Evolutionary conservation across 805 yeast genomes (phyloP).

Genomic region (Candida vartiovaarae): DNA sequence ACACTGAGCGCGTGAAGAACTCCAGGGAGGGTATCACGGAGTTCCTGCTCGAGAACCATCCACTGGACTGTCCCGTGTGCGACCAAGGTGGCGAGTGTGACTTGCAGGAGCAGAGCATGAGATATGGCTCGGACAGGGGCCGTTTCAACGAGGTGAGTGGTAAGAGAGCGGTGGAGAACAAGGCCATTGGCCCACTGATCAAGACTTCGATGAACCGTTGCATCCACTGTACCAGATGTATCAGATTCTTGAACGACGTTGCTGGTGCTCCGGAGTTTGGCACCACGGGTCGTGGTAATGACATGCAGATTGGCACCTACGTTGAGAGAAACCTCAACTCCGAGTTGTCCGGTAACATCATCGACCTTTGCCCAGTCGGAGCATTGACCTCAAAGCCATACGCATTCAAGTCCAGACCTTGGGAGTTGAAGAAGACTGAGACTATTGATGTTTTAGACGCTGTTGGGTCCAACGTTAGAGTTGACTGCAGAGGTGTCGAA

Average conservation of each 20-base stretch:
- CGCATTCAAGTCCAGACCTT: constrained; percentile 88
- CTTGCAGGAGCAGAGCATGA: constrained; percentile 77
- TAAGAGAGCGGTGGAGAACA: constrained; percentile 85
- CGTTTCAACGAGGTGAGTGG: constrained; percentile 77
- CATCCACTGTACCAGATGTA: constrained; percentile 89
- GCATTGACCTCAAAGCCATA: constrained; percentile 87
- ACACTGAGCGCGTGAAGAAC: constrained; percentile 68
- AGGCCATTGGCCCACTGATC: constrained; percentile 83
- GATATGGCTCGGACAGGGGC: constrained; percentile 84
- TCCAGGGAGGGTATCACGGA: constrained; percentile 90
- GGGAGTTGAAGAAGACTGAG: constrained; percentile 89
- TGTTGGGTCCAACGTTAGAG: constrained; percentile 74
- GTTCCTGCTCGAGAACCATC: constrained; percentile 82
- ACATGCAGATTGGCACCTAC: constrained; percentile 86
- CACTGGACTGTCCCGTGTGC: constrained; percentile 87
- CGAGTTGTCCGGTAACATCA: constrained; percentile 80
- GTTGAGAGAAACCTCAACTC: constrained; percentile 78
- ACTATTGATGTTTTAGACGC: constrained; percentile 81
- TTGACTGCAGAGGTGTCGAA: constrained; percentile 81
- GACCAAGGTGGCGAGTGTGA: constrained; percentile 96
- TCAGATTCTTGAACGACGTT: constrained; percentile 80
- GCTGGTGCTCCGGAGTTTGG: constrained; percentile 94
- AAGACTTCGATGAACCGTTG: constrained; percentile 91
- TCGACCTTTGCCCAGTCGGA: constrained; percentile 89
- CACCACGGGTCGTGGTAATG: constrained; percentile 85